A percentile compares a stretch with the other conserved stretches of the same genome.
Conservation (phyloP, 768 basidiomycete species). For the Boletus bicolor region DNA sequence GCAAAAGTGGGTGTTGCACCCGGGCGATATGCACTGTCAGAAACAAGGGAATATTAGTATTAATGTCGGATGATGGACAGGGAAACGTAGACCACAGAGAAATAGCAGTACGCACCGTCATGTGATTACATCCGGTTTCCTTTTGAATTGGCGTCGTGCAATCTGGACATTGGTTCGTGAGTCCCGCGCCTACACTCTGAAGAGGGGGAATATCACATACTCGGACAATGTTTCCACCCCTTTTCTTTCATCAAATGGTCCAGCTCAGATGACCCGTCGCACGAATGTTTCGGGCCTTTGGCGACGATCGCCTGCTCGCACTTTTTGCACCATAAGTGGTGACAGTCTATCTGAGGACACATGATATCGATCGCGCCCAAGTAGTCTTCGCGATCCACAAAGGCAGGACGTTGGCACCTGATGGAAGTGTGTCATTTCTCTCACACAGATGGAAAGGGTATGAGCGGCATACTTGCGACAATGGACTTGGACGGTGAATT, state of each 20-base stretch:
- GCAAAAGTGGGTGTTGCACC: constrained; percentile 61
- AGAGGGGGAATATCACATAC: constrained; percentile 26
- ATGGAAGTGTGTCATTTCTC: neutral
- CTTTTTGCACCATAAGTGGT: constrained; percentile 57
- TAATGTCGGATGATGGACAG: neutral
- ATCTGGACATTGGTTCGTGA: constrained; percentile 24
- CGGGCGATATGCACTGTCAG: constrained; percentile 49
- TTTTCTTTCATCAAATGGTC: constrained; percentile 45
- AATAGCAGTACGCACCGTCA: constrained; percentile 38
- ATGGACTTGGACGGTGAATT: constrained; percentile 41
- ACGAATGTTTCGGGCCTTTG: constrained; percentile 48
- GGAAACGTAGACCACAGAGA: neutral
- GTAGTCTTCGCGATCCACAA: constrained; percentile 51
- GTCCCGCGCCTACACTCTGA: neutral
- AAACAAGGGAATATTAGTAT: neutral
- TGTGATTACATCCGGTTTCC: constrained; percentile 54
- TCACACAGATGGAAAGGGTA: neutral
- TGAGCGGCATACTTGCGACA: constrained; percentile 45
- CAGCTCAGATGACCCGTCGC: constrained; percentile 57
- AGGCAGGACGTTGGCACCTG: constrained; percentile 48
- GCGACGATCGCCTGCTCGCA: constrained; percentile 44
- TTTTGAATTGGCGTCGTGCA: constrained; percentile 53
- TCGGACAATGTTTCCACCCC: constrained; percentile 69
- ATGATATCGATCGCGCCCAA: constrained; percentile 37
- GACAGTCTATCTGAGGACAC: constrained; percentile 50